A percentile compares a stretch with the other conserved stretches of the same genome.
Conservation (phyloP, 2,329 filamentous ascomycete species). For the Calonectria pseudoturangicola region DNA sequence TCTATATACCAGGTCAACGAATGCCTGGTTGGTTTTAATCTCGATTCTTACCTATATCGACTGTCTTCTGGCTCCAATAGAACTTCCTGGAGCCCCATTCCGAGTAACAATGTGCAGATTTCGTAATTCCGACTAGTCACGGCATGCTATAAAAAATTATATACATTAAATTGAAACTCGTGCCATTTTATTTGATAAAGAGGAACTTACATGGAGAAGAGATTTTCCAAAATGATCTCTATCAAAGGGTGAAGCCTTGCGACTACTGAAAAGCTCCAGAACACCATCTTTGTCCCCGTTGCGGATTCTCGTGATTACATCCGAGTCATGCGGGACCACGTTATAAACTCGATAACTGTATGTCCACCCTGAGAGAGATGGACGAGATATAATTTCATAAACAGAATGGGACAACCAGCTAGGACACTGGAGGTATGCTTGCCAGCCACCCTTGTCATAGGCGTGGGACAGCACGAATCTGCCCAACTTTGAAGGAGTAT, state of each 20-base stretch:
- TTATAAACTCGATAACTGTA: slow-evolving; percentile 52
- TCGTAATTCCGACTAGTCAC: slow-evolving; percentile 23
- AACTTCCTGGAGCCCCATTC: slow-evolving; percentile 40
- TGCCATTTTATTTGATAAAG: background rate
- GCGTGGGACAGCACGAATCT: slow-evolving; percentile 40
- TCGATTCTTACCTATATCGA: background rate
- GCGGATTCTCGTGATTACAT: slow-evolving; percentile 40
- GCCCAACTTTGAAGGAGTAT: slow-evolving; percentile 36
- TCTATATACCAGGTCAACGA: slow-evolving; percentile 11
- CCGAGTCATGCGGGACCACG: slow-evolving; percentile 37
- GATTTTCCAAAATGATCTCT: slow-evolving; percentile 31
- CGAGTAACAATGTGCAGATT: slow-evolving; percentile 42
- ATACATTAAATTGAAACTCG: too few relatives aligned
- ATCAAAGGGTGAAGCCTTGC: slow-evolving; percentile 53
- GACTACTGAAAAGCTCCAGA: slow-evolving; percentile 46
- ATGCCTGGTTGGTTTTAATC: too few relatives aligned
- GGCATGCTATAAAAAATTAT: slow-evolving; percentile 41
- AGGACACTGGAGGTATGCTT: slow-evolving; percentile 49
- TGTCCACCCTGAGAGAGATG: slow-evolving; percentile 44
- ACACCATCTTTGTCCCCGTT: slow-evolving; percentile 46
- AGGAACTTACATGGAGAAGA: slow-evolving; percentile 45
- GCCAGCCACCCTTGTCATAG: slow-evolving; percentile 44
- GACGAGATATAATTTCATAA: slow-evolving; percentile 42
- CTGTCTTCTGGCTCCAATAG: slow-evolving; percentile 19
- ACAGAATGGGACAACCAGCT: slow-evolving; percentile 50